Evolutionary conservation across 1,139 yeast genomes (phyloP), one percentile per base, ranked within the genome.

Genomic region (Barnettozyma hawaiiensis): DNA sequence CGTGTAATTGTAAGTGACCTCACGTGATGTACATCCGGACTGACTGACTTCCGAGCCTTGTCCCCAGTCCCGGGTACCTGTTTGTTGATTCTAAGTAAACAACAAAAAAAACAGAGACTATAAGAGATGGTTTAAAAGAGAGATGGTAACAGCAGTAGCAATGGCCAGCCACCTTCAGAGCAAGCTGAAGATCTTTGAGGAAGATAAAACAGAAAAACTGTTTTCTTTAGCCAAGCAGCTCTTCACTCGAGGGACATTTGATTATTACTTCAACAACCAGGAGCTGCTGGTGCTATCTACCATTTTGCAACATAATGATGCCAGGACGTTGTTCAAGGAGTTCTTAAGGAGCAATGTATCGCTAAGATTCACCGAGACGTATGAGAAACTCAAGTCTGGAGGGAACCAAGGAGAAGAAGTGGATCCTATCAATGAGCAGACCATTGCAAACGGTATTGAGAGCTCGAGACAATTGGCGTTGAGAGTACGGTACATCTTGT

Each of bases 401-500:
- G 45, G 35, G 5, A 28, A 27, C 20, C 48, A 21, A 37, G 47
- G 47, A 31, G 45, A 46, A 9, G 50, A 32, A 15, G 24, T 57
- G 59, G 35, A 45, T 58, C 8, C 64, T 60, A 46, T 63, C 20
- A 63, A 59, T 58, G 47, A 62, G 51, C 45, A 64, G 54, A 41
- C 64, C 44, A 45, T 54, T 76, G 67, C 54, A 12, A 61, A 77
- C 68, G 60, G 86, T 73, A 22, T 57, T 51, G 54, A 69, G 57
- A 73, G 81, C 39, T 65, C 78, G 14, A 74, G 75, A 44, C 66
- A 72, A 42, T 62, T 83, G 37, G 81, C 87, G 3, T 64, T 83
- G 41, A 83, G 80, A 49, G 63, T 83, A 29, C 67, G 92, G 51
- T 83, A 82, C 52, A 70, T 83, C 16, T 64, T 84, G 21, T 84